Conservation (phyloP, 768 basidiomycete genomes). For the Xerocomus brunneocitrinus region DNA sequence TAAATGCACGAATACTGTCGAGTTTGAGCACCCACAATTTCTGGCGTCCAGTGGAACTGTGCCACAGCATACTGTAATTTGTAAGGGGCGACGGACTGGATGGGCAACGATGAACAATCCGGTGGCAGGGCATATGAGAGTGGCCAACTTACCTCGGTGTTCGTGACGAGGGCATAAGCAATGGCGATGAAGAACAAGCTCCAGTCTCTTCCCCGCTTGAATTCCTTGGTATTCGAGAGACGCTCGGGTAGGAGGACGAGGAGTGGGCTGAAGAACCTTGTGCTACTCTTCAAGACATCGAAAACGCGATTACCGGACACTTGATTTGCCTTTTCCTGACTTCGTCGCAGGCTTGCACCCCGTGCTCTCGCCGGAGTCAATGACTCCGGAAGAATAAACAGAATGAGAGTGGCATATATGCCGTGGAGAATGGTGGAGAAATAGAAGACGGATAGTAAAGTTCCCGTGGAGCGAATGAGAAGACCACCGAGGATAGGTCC, state of each 20-base stretch:
- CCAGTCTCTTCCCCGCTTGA: slow-evolving; percentile 55
- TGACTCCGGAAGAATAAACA: slow-evolving; percentile 75
- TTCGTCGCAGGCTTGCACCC: slow-evolving; percentile 16
- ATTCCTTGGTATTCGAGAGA: slow-evolving; percentile 31
- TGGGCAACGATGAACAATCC: neutral
- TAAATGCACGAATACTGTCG: neutral
- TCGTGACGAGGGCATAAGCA: slow-evolving; percentile 43
- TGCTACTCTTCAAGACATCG: slow-evolving; percentile 37
- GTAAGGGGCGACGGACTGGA: slow-evolving; percentile 51
- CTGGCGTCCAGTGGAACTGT: slow-evolving; percentile 63
- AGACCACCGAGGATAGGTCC: slow-evolving; percentile 73
- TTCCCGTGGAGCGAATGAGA: slow-evolving; percentile 53
- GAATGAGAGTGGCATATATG: slow-evolving; percentile 44
- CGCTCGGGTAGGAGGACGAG: slow-evolving; percentile 52
- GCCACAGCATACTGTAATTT: slow-evolving; percentile 63
- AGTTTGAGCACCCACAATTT: slow-evolving; percentile 42
- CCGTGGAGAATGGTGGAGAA: slow-evolving; percentile 48
- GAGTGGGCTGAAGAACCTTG: slow-evolving; percentile 70
- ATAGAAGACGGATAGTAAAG: slow-evolving; percentile 68
- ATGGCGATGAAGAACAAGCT: slow-evolving; percentile 54
- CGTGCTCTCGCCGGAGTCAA: slow-evolving; percentile 48
- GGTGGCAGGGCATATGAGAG: neutral
- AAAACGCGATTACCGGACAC: neutral
- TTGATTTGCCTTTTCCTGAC: slow-evolving; percentile 9
- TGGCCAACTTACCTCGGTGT: slow-evolving; percentile 41